Base-by-base conservation (phyloP, 768 basidiomycete genomes). In the Candolleomyces eurysporus region DNA sequence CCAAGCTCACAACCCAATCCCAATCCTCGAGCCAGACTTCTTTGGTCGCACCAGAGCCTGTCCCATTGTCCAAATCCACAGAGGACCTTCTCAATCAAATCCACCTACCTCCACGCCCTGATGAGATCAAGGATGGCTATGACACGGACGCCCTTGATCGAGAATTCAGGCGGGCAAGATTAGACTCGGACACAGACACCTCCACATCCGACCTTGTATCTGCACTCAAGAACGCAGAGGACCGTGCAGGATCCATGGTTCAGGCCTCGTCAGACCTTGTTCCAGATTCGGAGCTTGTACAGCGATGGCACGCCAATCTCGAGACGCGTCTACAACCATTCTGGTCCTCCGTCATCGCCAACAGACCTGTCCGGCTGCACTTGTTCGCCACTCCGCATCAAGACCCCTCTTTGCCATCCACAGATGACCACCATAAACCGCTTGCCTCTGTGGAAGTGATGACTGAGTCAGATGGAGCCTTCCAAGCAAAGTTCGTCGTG, bases 311-410 rank as follows among this genome's bases (percentile, higher is more conserved):
- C 63, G 78, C 79, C 13, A 96, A 95, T 66, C 80, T 96, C 5
- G 90, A 94, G 68, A 72, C 80, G 5, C 86, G 94, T 0, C 75
- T 96, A 26, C 85, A 83, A 52, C 85, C 88, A 0, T 94, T 96
- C 73, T 95, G 92, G 92, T 83, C 88, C 3, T 85, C 87, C 4
- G 85, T 84, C 0, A 76, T 96, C 0, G 68, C 89, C 10, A 79
- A 84, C 26, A 83, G 92, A 17, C 81, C 74, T 2, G 76, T 95
- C 8, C 81, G 83, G 16, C 66, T 95, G 4, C 78, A 84, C 21
- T 67, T 95, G n/a, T 89, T 84, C 66, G 74, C 84, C 4, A 75
- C 71, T 14, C 76, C 72, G 45, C 75, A 73, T 61, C 73, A 67
- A 48, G 64, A 57, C 30, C 48, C 60, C 1, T 14, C 59, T 26